phyloP scores from a whole-genome alignment of 2,329 filamentous ascomycete genomes.

The Aspergillus piperis region DNA sequence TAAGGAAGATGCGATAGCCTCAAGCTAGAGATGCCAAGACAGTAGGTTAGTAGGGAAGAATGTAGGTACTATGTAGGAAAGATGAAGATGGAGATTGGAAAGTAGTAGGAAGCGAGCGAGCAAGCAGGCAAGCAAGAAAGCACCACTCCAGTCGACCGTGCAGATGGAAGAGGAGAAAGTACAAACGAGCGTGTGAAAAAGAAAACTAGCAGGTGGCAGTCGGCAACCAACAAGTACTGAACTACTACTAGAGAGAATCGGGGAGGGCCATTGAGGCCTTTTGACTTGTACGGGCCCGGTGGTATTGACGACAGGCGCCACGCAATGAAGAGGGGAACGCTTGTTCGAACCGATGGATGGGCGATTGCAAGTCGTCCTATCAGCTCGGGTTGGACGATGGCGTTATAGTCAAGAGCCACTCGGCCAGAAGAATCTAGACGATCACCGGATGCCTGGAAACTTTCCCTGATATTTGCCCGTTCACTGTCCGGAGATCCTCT shows the following conservation, averaged over 20 bases:
- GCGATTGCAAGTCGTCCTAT: conserved; percentile 21
- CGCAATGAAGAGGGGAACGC: conserved; percentile 25
- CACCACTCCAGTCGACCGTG: too few relatives aligned
- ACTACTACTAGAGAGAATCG: conserved; percentile 2
- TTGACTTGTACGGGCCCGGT: conserved; percentile 17
- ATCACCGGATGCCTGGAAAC: conserved; percentile 4
- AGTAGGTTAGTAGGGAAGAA: not conserved
- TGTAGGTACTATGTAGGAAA: not conserved
- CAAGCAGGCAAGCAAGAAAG: not conserved
- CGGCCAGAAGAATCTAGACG: conserved; percentile 7
- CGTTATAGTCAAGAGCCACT: conserved; percentile 9
- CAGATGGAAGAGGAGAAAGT: not conserved
- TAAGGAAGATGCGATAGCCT: not conserved
- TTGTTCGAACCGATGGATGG: conserved; percentile 13
- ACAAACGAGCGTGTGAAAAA: not conserved
- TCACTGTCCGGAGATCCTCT: not conserved
- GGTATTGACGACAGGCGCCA: conserved; percentile 31
- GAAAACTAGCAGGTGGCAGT: not conserved
- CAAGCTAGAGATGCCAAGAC: not conserved
- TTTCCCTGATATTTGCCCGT: not conserved
- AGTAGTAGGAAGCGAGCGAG: not conserved
- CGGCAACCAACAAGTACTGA: conserved; percentile 2
- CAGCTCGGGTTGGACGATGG: conserved; percentile 18
- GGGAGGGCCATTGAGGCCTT: conserved; percentile 18
- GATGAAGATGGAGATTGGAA: not conserved